Evolutionary conservation across 1,139 yeast species (phyloP), one percentile per base, ranked within the genome.

Genomic region (Eremothecium coryli): DNA sequence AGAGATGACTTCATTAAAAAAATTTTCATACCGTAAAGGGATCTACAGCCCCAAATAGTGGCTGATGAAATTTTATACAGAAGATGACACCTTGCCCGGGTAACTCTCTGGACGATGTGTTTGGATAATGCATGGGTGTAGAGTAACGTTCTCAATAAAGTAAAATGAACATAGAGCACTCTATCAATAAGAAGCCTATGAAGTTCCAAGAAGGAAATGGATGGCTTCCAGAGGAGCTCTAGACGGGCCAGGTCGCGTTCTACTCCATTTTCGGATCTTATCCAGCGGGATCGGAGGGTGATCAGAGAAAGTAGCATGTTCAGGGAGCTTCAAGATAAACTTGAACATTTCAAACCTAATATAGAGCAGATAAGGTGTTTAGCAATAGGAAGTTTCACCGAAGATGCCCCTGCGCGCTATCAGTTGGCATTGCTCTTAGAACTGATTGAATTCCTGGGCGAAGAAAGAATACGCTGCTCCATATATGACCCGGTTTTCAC

Each of bases 361-460:
- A 18, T 54, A 56, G 29, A 45, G 2, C 46, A 42, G 16, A 65
- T 81, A 35, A 62, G 86, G 47, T 82, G 93, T 49, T 56, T 82
- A 23, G 94, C 93, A 0, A 59, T 82, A 11, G 94, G 93, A 0
- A 69, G 77, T 4, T 82, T 85, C 3, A 52, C 68, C 8, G 69
- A 67, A 8, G 72, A 74, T 36, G 60, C 54, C 15, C 70, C 73
- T 16, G 82, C 90, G 1, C 59, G 73, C 33, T 78, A 69, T 50
- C 93, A 82, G 52, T 52, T 79, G 11, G 85, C 85, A 1, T 57
- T 73, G 36, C 50, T 80, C 15, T 40, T 59, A 6, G 62, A 67
- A 18, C 33, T 80, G 1, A 50, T 56, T 0, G 39, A 41, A 2
- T 27, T 17, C 14, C 18, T 34, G 4, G 13, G 24, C 5, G 8